Evolutionary conservation across 1,139 yeast genomes (phyloP).

Genomic region (Ogataea hybrid): DNA sequence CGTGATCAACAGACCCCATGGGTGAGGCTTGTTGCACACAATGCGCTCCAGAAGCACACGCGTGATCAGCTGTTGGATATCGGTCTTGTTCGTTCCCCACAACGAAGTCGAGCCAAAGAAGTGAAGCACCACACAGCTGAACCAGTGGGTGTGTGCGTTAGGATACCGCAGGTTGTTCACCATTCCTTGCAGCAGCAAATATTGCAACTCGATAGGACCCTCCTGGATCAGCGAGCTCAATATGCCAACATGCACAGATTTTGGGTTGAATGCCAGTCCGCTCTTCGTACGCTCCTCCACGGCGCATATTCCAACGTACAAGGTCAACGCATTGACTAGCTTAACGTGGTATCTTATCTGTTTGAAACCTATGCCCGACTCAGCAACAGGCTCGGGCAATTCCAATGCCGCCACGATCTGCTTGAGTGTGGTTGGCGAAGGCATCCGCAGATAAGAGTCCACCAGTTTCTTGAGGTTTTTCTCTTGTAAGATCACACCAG

Average conservation of each 20-base stretch:
- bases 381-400: constrained; percentile 50
- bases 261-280: constrained; percentile 52
- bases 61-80: constrained; percentile 79
- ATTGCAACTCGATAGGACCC: constrained; percentile 69
- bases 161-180: constrained; percentile 93
- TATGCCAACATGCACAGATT: constrained; percentile 69
- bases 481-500: constrained; percentile 52
- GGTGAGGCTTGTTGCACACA: constrained; percentile 90
- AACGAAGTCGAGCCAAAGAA: constrained; percentile 61
- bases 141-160: constrained; percentile 90
- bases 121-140: constrained; percentile 65
- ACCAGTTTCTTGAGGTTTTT: constrained; percentile 62
- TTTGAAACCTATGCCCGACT: constrained; percentile 67
- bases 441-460: constrained; percentile 75
- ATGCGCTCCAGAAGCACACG: constrained; percentile 85
- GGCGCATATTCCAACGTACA: constrained; percentile 77
- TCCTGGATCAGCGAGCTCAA: constrained; percentile 67
- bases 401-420: constrained; percentile 60
- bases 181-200: constrained; percentile 73
- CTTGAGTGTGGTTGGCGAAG: constrained; percentile 68
- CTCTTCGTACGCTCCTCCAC: constrained; percentile 51
- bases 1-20: constrained; percentile 91
- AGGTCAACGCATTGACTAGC: constrained; percentile 74
- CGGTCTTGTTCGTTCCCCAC: constrained; percentile 50
- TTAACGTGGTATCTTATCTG: constrained; percentile 56